Percentiles rank a stretch among this genome's conserved stretches.
Conservation (phyloP, 2,329 filamentous ascomycete genomes). For the Fonsecaea pedrosoi region DNA sequence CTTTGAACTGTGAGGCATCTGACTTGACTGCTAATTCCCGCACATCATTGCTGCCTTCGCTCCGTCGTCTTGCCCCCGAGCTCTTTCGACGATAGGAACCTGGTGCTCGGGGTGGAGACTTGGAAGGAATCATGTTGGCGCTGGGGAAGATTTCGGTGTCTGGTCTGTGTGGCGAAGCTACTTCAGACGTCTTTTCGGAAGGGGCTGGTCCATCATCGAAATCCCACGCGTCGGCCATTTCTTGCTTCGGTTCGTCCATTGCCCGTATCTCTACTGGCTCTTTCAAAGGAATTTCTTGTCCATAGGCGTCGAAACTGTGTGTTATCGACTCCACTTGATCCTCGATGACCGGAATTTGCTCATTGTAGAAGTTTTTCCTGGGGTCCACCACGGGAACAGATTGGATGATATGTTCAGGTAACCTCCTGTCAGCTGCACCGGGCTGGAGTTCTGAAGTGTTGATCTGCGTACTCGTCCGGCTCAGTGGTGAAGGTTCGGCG, state of each 20-base stretch:
- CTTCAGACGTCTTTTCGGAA: conserved; percentile 52
- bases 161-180: conserved; percentile 67
- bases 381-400: conserved; percentile 63
- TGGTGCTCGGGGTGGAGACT: conserved; percentile 72
- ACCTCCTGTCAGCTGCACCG: conserved; percentile 52
- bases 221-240: conserved; percentile 82
- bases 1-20: conserved; percentile 83
- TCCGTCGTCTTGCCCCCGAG: conserved; percentile 72
- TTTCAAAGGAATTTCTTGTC: conserved; percentile 56
- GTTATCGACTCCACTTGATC: conserved; percentile 65
- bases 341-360: conserved; percentile 52
- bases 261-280: conserved; percentile 56
- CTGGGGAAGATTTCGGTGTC: conserved; percentile 88
- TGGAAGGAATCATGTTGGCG: conserved; percentile 76
- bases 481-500: conserved; percentile 49
- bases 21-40: conserved; percentile 60
- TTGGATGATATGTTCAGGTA: conserved; percentile 51
- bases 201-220: conserved; percentile 78
- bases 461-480: conserved; percentile 52
- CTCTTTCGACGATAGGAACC: conserved; percentile 79
- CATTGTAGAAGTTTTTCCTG: conserved; percentile 52
- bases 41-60: conserved; percentile 69
- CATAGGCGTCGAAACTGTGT: conserved; percentile 65
- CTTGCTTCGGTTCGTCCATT: conserved; percentile 41
- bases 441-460: conserved; percentile 47